Conservation (phyloP, 2,329 filamentous ascomycete genomes). For the Neonectria sp. region DNA sequence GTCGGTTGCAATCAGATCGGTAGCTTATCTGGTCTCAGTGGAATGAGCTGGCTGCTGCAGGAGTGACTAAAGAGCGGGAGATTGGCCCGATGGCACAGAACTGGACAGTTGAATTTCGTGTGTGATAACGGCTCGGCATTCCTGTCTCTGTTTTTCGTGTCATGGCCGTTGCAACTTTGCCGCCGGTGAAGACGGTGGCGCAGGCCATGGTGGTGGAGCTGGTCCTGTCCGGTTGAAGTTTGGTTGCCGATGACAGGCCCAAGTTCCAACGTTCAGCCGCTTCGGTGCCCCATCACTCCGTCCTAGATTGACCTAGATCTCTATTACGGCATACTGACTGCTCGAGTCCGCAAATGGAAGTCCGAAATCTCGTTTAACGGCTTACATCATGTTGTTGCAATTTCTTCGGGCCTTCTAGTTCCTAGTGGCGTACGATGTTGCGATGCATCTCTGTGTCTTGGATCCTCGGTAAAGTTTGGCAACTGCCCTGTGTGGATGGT, state of each 20-base stretch:
- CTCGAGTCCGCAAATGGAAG: background rate
- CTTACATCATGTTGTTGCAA: background rate
- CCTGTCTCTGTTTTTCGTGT: background rate
- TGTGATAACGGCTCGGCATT: background rate
- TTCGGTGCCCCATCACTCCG: slow-evolving; percentile 14
- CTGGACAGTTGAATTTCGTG: background rate
- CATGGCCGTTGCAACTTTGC: slow-evolving; percentile 3
- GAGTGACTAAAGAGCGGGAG: background rate
- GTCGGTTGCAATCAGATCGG: background rate
- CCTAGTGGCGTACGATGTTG: background rate
- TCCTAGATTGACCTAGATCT: slow-evolving; percentile 15
- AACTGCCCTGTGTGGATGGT: slow-evolving; percentile 12
- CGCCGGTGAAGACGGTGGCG: slow-evolving; percentile 22
- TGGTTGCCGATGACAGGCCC: slow-evolving; percentile 13
- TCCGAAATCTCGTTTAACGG: no score
- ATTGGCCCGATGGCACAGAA: background rate
- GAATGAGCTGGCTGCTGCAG: background rate
- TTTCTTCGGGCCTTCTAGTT: background rate
- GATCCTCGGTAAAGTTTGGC: background rate
- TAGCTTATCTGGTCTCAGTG: background rate
- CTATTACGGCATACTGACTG: background rate
- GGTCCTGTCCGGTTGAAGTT: slow-evolving; percentile 22
- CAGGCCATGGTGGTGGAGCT: slow-evolving; percentile 25
- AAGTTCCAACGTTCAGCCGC: background rate
- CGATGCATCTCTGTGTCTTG: background rate